Percentiles rank a stretch among this genome's conserved stretches.
Evolutionary conservation across 345 rosid genomes (phyloP).

Genomic region (Aurinia saxatilis): DNA sequence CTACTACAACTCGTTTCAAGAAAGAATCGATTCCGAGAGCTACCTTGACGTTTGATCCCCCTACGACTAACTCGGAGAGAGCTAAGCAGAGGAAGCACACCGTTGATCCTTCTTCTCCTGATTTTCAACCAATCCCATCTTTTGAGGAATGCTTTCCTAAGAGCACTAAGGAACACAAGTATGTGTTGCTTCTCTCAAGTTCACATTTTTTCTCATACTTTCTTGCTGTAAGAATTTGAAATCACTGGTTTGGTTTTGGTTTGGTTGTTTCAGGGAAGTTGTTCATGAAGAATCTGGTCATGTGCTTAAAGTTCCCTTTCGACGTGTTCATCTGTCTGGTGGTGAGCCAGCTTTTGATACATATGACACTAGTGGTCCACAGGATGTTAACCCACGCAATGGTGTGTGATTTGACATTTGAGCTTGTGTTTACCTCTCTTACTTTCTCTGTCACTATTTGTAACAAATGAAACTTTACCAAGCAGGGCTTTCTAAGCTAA

Average conservation of each 20-base stretch:
- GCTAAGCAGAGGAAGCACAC: slow-evolving; percentile 62
- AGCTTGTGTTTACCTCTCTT: not conserved
- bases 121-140: slow-evolving; percentile 79
- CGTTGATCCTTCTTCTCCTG: slow-evolving; percentile 83
- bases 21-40: slow-evolving; percentile 51
- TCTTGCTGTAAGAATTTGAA: not conserved
- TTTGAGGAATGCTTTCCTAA: slow-evolving; percentile 88
- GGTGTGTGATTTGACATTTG: slow-evolving; percentile 36
- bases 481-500: slow-evolving; percentile 87
- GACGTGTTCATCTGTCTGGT: slow-evolving; percentile 80
- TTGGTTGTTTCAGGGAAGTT: slow-evolving; percentile 63
- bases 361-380: slow-evolving; percentile 98
- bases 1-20: slow-evolving; percentile 33
- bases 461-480: not conserved
- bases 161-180: slow-evolving; percentile 82
- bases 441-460: not conserved
- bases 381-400: slow-evolving; percentile 56
- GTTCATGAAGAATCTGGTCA: slow-evolving; percentile 79
- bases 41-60: slow-evolving; percentile 76
- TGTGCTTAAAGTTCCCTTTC: slow-evolving; percentile 82
- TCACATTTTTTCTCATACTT: not conserved
- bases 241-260: slow-evolving; percentile 1
- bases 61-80: slow-evolving; percentile 43
- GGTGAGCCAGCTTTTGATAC: slow-evolving; percentile 76
- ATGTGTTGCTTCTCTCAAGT: not conserved